Conservation (phyloP, 2,329 filamentous ascomycete genomes). For the Orbilia quercus region DNA sequence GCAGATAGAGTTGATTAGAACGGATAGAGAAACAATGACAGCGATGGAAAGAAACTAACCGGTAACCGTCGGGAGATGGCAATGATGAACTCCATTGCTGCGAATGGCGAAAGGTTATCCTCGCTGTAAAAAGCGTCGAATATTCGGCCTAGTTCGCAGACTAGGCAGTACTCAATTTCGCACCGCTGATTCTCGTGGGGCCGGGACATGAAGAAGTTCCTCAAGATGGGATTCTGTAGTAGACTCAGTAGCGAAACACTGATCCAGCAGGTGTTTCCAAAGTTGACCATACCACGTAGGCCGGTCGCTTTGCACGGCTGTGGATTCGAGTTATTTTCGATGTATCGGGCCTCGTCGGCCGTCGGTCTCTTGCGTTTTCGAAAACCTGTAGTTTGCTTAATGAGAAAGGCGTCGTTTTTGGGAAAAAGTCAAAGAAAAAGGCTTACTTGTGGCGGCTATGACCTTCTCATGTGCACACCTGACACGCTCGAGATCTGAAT, state of each 20-base stretch:
- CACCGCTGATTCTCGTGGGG: constrained; percentile 85
- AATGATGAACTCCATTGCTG: constrained; percentile 49
- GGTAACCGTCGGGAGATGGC: constrained; percentile 39
- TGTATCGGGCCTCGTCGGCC: constrained; percentile 77
- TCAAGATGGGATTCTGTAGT: constrained; percentile 89
- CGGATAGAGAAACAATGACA: background rate
- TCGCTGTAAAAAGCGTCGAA: constrained; percentile 73
- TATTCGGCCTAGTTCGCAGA: constrained; percentile 72
- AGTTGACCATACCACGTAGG: constrained; percentile 92
- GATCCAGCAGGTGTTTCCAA: constrained; percentile 98
- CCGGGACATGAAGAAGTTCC: constrained; percentile 91
- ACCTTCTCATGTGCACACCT: constrained; percentile 67
- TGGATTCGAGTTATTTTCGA: constrained; percentile 79
- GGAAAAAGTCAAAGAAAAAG: constrained; percentile 71
- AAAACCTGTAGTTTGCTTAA: constrained; percentile 6
- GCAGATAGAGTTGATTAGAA: constrained; percentile 13
- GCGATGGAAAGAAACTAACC: constrained; percentile 6
- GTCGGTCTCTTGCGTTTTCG: constrained; percentile 46
- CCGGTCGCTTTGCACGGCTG: constrained; percentile 85
- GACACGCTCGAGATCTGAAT: constrained; percentile 80
- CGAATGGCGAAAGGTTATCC: constrained; percentile 60
- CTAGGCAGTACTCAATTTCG: constrained; percentile 63
- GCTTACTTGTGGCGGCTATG: constrained; percentile 75
- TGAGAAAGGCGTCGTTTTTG: background rate
- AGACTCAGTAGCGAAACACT: constrained; percentile 94